Conservation (phyloP, 192 early-diverging fungal species). For the Pilaira anomala region DNA sequence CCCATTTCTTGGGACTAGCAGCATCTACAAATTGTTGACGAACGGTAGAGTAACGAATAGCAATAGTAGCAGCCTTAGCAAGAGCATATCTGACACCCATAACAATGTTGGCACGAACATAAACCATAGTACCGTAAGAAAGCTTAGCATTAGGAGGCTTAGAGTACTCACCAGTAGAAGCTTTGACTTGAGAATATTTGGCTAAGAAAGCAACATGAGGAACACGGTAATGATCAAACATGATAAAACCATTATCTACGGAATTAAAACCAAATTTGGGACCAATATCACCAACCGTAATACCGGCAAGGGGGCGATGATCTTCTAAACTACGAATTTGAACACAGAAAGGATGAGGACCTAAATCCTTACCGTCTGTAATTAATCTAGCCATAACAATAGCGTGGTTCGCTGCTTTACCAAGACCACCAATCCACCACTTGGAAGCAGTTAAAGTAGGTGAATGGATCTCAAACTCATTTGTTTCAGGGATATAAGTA, state of each 20-base stretch:
- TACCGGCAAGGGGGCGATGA: constrained; percentile 70
- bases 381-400: constrained; percentile 82
- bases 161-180: constrained; percentile 62
- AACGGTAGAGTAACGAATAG: constrained; percentile 65
- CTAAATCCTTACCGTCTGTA: constrained; percentile 68
- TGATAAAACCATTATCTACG: constrained; percentile 82
- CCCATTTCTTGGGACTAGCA: constrained; percentile 43
- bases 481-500: constrained; percentile 75
- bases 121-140: constrained; percentile 86
- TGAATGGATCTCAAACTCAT: constrained; percentile 84
- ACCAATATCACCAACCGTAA: constrained; percentile 83
- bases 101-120: constrained; percentile 75
- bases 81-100: constrained; percentile 53
- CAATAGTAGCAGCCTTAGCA: constrained; percentile 67
- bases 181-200: constrained; percentile 67
- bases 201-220: constrained; percentile 76
- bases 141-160: constrained; percentile 78
- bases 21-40: constrained; percentile 71
- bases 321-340: constrained; percentile 73
- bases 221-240: constrained; percentile 78
- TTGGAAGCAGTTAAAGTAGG: constrained; percentile 76
- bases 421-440: constrained; percentile 88
- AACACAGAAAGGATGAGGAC: constrained; percentile 80
- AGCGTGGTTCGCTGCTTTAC: constrained; percentile 76
- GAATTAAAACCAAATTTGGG: constrained; percentile 86